Evolutionary conservation across 257 asterid genomes (phyloP), one percentile per base, ranked within the genome.

Genomic region (Asclepias syriaca): DNA sequence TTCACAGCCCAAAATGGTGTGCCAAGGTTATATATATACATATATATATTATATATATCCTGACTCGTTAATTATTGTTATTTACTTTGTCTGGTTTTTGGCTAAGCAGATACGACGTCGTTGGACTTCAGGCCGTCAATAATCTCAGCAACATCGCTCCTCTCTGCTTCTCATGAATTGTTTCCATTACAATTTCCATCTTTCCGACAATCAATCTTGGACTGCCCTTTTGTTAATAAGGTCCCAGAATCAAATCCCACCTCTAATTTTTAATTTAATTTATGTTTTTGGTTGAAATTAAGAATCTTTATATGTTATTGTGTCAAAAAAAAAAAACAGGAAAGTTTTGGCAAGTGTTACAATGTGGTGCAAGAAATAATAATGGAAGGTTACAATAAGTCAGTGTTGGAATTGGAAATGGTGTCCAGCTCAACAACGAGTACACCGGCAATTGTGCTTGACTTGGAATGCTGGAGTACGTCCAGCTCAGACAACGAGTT

Each of bases 131-230:
- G 73, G 72, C 90, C 96, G 12, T 90, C 97, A 8, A 59, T 84
- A 27, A 61, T 90, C 45, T 84, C 93, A 2, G 96, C 93, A 39
- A 76, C 90, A 18, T 89, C 97, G 43, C 87, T 90, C 46, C 87
- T 90, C 55, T 56, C 27, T 24, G 84, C 91, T 6, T 81, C 83
- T 65, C 77, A 79, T 19, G 87, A 88, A 73, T 55, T 84, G 55
- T 83, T 80, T 18, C 97, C 91, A n/a, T n/a, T 69, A 74, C 91
- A 85, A 51, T 77, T 85, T 69, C 69, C 80, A 7, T 71, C 81
- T 58, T 85, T 81, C 75, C 75, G 74, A 67, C 63, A 75, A 18
- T 77, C 85, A 57, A 76, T 88, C 69, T 72, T 71, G 72, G 74
- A 73, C 81, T 84, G 88, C 60, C 68, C 87, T 49, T 76, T 78